These are phyloP conservation scores for Colletotrichum nymphaeae DNA, from an alignment of 2,329 filamentous ascomycete species.

Conservation along the genomic window DNA sequence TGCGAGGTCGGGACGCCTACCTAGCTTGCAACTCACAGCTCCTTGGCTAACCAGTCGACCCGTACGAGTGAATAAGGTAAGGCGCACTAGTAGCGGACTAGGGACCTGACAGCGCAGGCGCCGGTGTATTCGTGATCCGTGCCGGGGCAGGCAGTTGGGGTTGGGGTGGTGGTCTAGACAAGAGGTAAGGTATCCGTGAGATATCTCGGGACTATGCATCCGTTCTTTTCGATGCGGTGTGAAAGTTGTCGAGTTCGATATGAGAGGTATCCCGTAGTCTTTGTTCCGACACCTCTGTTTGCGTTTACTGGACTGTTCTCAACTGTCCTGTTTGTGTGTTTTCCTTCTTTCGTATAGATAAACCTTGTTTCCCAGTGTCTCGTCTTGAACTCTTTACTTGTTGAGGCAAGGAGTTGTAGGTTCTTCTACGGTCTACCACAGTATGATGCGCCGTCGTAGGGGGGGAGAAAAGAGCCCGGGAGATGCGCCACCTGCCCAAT, in stretches of 20 bases:
- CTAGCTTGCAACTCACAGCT: not conserved
- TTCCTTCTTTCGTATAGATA: not conserved
- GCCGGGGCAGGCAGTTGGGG: not conserved
- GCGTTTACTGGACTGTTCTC: not conserved
- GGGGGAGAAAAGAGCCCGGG: not conserved
- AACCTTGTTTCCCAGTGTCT: not conserved
- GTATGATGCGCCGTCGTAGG: not conserved
- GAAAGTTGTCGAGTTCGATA: not conserved
- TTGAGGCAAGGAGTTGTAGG: not conserved
- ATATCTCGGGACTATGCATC: constrained; percentile 1
- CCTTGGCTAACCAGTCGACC: not conserved
- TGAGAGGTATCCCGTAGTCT: not conserved
- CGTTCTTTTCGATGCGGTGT: not conserved
- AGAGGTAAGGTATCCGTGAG: not conserved
- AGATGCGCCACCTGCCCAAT: constrained; percentile 22
- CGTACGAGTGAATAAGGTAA: constrained; percentile 12
- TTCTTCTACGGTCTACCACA: not conserved
- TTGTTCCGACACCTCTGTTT: not conserved
- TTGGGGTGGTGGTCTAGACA: not conserved
- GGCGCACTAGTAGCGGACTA: constrained; percentile 16
- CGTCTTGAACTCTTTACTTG: not conserved
- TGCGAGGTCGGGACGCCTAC: constrained; percentile 23
- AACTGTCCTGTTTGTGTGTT: not conserved
- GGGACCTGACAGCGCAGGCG: constrained; percentile 20
- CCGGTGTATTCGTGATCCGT: constrained; percentile 19